Evolutionary conservation across 1,139 yeast species (phyloP).

Genomic region (Suhomyces kunorum): DNA sequence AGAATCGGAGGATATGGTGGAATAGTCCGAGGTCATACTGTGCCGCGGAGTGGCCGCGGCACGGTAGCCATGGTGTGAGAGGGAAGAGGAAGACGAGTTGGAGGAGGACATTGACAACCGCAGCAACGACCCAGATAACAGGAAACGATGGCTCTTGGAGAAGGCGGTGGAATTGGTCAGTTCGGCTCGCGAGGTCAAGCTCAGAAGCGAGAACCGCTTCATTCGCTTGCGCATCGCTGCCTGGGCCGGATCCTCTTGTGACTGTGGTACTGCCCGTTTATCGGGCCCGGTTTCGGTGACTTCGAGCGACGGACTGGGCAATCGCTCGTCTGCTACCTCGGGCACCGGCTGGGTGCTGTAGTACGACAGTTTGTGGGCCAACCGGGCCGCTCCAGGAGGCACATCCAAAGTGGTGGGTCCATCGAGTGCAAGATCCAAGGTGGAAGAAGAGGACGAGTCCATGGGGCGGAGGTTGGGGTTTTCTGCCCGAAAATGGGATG

Average conservation of each 20-base stretch:
- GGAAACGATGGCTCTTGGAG: slow-evolving; percentile 12
- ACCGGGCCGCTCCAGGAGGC: slow-evolving; percentile 5
- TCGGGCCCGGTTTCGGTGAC: slow-evolving; percentile 6
- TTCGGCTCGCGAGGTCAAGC: slow-evolving; percentile 5
- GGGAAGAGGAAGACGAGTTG: background rate
- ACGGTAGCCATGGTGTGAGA: slow-evolving; percentile 2
- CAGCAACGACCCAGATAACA: slow-evolving; percentile 14
- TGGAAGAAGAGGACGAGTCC: slow-evolving; percentile 3
- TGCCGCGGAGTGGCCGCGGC: slow-evolving; percentile 8
- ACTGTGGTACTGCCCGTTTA: background rate
- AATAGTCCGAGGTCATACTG: slow-evolving; percentile 14
- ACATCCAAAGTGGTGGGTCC: slow-evolving; percentile 16
- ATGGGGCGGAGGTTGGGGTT: slow-evolving; percentile 33
- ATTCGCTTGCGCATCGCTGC: slow-evolving; percentile 9
- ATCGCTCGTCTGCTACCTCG: slow-evolving; percentile 14
- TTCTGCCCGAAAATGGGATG: slow-evolving; percentile 24
- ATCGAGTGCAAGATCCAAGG: background rate
- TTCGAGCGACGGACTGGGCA: slow-evolving; percentile 20
- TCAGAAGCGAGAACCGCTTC: slow-evolving; percentile 17
- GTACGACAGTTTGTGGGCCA: slow-evolving; percentile 17
- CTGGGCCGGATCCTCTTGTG: slow-evolving; percentile 2
- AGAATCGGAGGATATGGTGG: too few species aligned
- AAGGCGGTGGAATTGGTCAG: background rate
- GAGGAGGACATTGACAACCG: slow-evolving; percentile 10
- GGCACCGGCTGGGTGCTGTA: slow-evolving; percentile 17